These are phyloP conservation scores for Silene latifolia DNA, from an alignment of 148 eudicot genomes.

Conservation along the genomic window DNA sequence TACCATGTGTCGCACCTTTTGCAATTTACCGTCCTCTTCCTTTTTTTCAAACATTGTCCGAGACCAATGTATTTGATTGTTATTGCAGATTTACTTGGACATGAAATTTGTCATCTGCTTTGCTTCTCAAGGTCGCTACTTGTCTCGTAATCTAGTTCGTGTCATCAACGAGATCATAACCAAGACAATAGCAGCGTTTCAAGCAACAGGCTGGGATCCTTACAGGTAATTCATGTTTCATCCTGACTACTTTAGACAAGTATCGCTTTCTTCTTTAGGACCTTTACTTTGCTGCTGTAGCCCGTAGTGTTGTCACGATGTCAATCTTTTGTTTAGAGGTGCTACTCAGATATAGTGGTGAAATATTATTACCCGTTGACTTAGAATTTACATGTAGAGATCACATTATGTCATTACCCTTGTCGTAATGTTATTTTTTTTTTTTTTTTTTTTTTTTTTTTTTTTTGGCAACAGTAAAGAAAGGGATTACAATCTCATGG, in stretches of 20 bases:
- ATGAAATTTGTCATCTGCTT: conserved; percentile 52
- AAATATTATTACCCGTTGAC: too few species aligned
- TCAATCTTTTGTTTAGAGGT: background rate
- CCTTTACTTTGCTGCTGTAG: background rate
- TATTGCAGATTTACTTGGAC: conserved; percentile 81
- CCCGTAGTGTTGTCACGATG: background rate
- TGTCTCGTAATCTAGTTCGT: conserved; percentile 75
- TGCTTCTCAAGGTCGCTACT: conserved; percentile 68
- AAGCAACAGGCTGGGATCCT: conserved; percentile 85
- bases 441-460: too few species aligned
- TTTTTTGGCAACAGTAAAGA: too few species aligned
- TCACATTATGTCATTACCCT: too few species aligned
- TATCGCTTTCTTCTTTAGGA: background rate
- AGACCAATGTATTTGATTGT: conserved; percentile 4
- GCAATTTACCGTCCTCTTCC: background rate
- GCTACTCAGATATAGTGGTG: too few species aligned
- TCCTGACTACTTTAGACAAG: background rate
- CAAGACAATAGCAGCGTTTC: conserved; percentile 65
- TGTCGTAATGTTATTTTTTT: too few species aligned
- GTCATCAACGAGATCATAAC: conserved; percentile 74
- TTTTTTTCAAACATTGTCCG: background rate
- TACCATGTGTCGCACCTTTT: background rate
- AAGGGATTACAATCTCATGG: too few species aligned
- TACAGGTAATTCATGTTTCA: conserved; percentile 47
- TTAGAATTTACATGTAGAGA: too few species aligned